phyloP scores from a whole-genome alignment of 345 rosid species.

The Camelina hispida region DNA sequence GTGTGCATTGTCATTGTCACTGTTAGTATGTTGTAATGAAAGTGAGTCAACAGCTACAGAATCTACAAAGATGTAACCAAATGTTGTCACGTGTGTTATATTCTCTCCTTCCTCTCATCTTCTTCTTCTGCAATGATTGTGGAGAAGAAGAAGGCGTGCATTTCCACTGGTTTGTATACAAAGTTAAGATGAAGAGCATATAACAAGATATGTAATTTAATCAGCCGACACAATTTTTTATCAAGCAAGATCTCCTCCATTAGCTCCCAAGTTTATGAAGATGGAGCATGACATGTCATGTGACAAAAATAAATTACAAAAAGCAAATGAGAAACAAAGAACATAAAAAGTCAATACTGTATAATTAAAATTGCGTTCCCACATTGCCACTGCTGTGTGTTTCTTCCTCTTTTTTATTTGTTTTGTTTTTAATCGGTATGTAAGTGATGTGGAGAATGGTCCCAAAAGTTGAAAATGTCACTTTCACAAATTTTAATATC shows the following conservation, averaged over 20 bases:
- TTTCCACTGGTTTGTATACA: background rate
- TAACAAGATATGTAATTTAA: background rate
- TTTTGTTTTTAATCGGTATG: background rate
- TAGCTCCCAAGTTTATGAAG: slow-evolving; percentile 10
- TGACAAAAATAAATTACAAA: background rate
- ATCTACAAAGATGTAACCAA: background rate
- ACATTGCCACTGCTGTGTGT: slow-evolving; percentile 21
- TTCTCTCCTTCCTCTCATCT: background rate
- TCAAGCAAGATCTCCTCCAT: slow-evolving; percentile 28
- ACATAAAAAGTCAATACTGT: slow-evolving; percentile 8
- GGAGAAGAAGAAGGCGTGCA: slow-evolving; percentile 19
- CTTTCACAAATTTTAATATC: slow-evolving; percentile 24
- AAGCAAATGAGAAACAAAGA: background rate
- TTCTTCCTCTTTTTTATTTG: background rate
- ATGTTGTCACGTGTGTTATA: slow-evolving; percentile 22
- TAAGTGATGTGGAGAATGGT: slow-evolving; percentile 37
- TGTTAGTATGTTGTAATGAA: background rate
- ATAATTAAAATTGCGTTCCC: slow-evolving; percentile 24
- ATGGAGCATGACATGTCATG: slow-evolving; percentile 14
- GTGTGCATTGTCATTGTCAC: slow-evolving; percentile 31
- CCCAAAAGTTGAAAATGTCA: slow-evolving; percentile 22
- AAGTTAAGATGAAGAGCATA: background rate
- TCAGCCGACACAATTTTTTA: slow-evolving; percentile 15
- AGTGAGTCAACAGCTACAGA: slow-evolving; percentile 27
- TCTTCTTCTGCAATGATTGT: slow-evolving; percentile 19